Evolutionary conservation across 1,139 yeast species (phyloP), one percentile per base, ranked within the genome.

Genomic region (Nematodospora anomalae): DNA sequence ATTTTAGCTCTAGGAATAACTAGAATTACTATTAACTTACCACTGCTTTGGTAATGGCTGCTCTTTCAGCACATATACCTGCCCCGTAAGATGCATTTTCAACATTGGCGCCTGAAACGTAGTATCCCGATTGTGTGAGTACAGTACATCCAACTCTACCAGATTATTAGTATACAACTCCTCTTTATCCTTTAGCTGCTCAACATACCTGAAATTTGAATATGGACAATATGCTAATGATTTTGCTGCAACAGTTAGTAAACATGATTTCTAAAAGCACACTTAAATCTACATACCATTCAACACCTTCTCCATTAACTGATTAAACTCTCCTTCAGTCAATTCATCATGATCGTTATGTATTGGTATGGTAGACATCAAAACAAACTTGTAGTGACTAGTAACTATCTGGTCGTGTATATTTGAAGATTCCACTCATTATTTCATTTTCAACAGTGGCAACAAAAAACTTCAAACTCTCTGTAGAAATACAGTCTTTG

Each of bases 11-110:
- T n/a, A n/a, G n/a, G n/a, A n/a, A n/a, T n/a, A n/a, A n/a, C n/a
- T n/a, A n/a, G n/a, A n/a, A n/a, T n/a, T n/a, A n/a, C n/a, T n/a
- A n/a, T n/a, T 32, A 50, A 56, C 66, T 40, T 61, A 60, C 73
- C 49, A 82, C 73, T 0, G 95, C 90, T 39, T 76, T 76, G 15
- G 79, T 73, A 3, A 87, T 69, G 0, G 97, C 84, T 1, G 88
- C 73, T 38, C 96, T 67, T 56, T 92, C 98, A 2, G 98, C 98
- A 58, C 98, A 92, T 12, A 89, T 80, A 2, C 85, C 74, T 0
- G 84, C 97, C 8, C 92, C 94, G 53, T 85, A 90, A 28, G 94
- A 80, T 3, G 97, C 97, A 55, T 90, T 92, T 56, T 92, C 98
- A 16, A 92, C 80, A 50, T 92, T 92, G 33, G 95, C 95, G 3